These are phyloP conservation scores for Rubroshorea leprosula DNA, from an alignment of 345 rosid species.

Conservation along the genomic window DNA sequence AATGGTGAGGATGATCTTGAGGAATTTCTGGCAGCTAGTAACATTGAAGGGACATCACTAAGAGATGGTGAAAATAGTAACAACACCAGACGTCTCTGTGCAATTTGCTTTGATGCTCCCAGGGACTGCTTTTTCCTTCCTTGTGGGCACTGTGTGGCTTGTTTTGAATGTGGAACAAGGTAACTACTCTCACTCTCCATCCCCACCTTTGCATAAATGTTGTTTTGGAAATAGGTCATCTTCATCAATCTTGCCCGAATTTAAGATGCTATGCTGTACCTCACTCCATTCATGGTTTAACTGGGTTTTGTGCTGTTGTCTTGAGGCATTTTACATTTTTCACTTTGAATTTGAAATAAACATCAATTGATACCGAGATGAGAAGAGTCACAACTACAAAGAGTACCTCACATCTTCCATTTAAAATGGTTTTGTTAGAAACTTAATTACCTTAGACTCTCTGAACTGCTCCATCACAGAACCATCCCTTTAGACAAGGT, in stretches of 20 bases:
- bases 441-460: too few relatives aligned
- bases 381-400: too few relatives aligned
- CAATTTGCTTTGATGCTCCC: slow-evolving; percentile 95
- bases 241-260: background rate
- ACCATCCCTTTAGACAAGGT: background rate
- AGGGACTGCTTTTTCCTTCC: slow-evolving; percentile 99
- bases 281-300: background rate
- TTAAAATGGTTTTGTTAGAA: too few relatives aligned
- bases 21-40: slow-evolving; percentile 36
- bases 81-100: slow-evolving; percentile 81
- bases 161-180: slow-evolving; percentile 91
- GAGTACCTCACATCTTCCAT: too few relatives aligned
- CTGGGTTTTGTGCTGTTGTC: background rate
- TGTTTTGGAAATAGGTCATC: background rate
- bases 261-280: background rate
- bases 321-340: background rate
- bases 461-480: too few relatives aligned
- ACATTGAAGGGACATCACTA: slow-evolving; percentile 35
- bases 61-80: slow-evolving; percentile 50
- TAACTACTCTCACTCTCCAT: slow-evolving; percentile 22
- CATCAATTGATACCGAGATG: too few relatives aligned
- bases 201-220: background rate
- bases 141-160: slow-evolving; percentile 94
- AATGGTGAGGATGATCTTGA: slow-evolving; percentile 66
- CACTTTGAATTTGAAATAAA: background rate